Conservation (phyloP, 148 eudicot species). For the Camellia lanceoleosa region DNA sequence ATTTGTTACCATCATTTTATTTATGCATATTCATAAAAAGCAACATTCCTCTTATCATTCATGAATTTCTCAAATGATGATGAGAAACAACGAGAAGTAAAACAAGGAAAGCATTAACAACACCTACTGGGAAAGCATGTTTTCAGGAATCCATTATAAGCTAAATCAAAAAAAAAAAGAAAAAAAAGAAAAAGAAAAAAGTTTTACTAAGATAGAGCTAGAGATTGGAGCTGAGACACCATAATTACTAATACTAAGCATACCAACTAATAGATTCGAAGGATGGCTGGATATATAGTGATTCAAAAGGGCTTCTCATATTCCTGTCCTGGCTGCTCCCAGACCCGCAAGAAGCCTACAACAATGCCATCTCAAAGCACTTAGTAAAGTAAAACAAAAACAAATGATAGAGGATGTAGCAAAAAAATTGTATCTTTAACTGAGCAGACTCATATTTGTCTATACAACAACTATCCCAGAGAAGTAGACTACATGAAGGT, state of each 20-base stretch:
- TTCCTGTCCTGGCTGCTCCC: slow-evolving; percentile 88
- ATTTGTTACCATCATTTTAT: background rate
- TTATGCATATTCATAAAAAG: background rate
- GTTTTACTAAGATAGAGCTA: slow-evolving; percentile 9
- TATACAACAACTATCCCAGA: background rate
- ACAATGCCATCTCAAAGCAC: slow-evolving; percentile 7
- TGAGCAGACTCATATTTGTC: background rate
- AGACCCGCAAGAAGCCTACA: slow-evolving; percentile 63
- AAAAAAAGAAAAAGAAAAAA: background rate
- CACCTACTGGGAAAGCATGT: background rate
- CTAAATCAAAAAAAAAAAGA: background rate
- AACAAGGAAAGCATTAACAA: slow-evolving; percentile 5
- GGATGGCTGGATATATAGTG: background rate
- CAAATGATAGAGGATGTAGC: background rate
- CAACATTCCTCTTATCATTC: background rate
- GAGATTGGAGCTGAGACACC: slow-evolving; percentile 4
- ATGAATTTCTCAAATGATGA: slow-evolving; percentile 1
- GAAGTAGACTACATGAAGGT: background rate
- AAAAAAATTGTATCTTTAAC: background rate
- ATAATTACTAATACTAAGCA: slow-evolving; percentile 10
- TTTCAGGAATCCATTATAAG: background rate
- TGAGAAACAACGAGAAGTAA: background rate
- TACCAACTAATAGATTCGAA: slow-evolving; percentile 17
- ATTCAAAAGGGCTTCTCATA: slow-evolving; percentile 67
- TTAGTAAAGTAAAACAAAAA: slow-evolving; percentile 19